Percentiles rank a stretch among this genome's conserved stretches.
phyloP scores from a whole-genome alignment of 371 early-diverging fungal genomes.

The Conidiobolus incongruus region DNA sequence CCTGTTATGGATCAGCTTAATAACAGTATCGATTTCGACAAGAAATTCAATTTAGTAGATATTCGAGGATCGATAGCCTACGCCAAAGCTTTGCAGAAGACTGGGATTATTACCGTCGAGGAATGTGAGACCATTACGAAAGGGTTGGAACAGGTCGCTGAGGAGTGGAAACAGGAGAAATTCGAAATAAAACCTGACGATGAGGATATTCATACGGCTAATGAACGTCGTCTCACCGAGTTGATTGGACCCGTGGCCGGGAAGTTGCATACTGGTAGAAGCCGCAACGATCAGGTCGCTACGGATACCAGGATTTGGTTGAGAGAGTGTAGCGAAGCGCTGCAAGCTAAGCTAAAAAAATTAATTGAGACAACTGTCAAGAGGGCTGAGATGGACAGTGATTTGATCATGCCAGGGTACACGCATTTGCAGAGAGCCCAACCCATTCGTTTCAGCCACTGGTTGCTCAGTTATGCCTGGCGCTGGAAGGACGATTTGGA shows the following conservation, averaged over 20 bases:
- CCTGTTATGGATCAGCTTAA: constrained; percentile 93
- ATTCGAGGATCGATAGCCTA: constrained; percentile 76
- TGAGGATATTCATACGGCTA: constrained; percentile 96
- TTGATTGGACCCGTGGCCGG: constrained; percentile 79
- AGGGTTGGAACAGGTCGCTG: constrained; percentile 50
- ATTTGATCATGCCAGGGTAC: constrained; percentile 91
- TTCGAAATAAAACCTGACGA: constrained; percentile 62
- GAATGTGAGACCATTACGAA: constrained; percentile 46
- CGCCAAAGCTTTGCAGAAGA: constrained; percentile 53
- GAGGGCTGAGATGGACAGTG: constrained; percentile 68
- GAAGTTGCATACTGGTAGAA: constrained; percentile 90
- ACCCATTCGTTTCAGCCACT: constrained; percentile 91
- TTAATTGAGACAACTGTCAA: constrained; percentile 42
- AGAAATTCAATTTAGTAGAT: constrained; percentile 76
- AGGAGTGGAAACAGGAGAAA: constrained; percentile 59
- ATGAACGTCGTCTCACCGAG: constrained; percentile 87
- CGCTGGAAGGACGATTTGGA: constrained; percentile 68
- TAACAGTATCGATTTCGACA: constrained; percentile 81
- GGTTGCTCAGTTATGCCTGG: constrained; percentile 72
- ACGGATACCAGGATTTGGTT: constrained; percentile 93
- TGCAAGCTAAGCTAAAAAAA: constrained; percentile 39
- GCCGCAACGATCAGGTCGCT: constrained; percentile 92
- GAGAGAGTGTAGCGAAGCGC: constrained; percentile 41
- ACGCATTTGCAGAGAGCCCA: constrained; percentile 97
- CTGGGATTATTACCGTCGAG: constrained; percentile 43